Base-by-base conservation (phyloP, 768 basidiomycete genomes). In the Cyclocybe aegerita region DNA sequence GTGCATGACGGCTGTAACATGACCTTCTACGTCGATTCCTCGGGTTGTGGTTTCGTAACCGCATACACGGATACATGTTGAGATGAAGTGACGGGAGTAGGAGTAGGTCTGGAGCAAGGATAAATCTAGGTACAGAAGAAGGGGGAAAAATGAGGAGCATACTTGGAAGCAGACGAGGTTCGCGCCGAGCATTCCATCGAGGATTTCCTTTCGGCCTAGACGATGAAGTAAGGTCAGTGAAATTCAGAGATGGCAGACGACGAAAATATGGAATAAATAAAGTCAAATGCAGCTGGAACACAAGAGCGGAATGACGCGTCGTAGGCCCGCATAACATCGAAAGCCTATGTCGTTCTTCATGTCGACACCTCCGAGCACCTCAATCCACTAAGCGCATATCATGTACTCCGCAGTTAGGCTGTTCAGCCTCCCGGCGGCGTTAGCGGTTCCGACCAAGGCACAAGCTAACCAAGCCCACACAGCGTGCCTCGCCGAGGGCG, bases 101-200 rank as follows among this genome's bases (percentile, higher is more conserved):
- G 93, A 94, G 69, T 96, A 97, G 0, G 95, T 97, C 76, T 86
- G 50, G 12, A 46, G 38, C 15, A 34, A 9, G 3, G 29, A 6
- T n/a, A 37, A 30, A 47, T 14, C 23, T 29, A 10, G 33, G 4
- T 39, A 9, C 1, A 39, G 38, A 43, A 8, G 35, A 12, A 31
- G 36, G 37, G 50, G 15, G 12, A 10, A 41, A 46, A 39, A 35
- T 14, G 50, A 14, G 33, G 9, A 62, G n/a, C 70, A 29, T 48
- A 76, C 80, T 73, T 93, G 91, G 90, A 99, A 98, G 68, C 92
- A 95, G 43, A 98, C 85, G 32, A 97, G 80, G 70, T 97, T 94
- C 43, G 96, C 93, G 30, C 95, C 94, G 39, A 98, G 86, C 92
- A 99, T 97, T 34, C 96, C 97, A 56, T 98, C 93, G 17, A 99